A percentile compares a stretch with the other conserved stretches of the same genome.
Evolutionary conservation across 768 basidiomycete genomes (phyloP).

Genomic region (Collybiopsis luxurians): DNA sequence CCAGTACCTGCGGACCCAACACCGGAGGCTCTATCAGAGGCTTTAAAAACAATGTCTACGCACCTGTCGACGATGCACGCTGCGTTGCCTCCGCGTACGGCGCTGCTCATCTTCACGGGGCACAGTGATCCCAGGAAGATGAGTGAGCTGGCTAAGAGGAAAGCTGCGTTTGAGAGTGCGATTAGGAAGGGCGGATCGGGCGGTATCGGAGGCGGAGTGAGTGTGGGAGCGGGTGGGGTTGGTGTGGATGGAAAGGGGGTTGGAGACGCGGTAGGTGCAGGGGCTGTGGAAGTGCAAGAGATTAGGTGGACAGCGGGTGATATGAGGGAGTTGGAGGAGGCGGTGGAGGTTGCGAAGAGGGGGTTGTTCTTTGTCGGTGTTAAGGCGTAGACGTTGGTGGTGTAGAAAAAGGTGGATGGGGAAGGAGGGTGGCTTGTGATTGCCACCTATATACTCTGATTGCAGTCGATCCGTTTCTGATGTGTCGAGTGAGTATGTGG

Average conservation of each 20-base stretch:
- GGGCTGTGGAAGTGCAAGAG: too few species aligned
- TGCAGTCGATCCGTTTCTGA: too few species aligned
- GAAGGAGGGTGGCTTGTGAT: too few species aligned
- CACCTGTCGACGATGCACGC: conserved; percentile 63
- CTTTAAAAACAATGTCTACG: conserved; percentile 53
- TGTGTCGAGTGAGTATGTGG: too few species aligned
- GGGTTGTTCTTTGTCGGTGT: conserved; percentile 80
- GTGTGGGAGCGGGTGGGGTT: too few species aligned
- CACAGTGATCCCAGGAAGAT: conserved; percentile 86
- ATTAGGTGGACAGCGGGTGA: conserved; percentile 69
- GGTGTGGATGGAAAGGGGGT: too few species aligned
- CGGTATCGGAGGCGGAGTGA: too few species aligned
- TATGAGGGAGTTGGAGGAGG: conserved; percentile 75
- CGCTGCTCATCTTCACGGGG: conserved; percentile 82
- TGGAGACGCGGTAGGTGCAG: too few species aligned
- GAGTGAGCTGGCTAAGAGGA: conserved; percentile 67
- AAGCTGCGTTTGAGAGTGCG: conserved; percentile 68
- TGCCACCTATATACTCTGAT: too few species aligned
- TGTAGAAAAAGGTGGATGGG: too few species aligned
- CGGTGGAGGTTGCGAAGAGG: conserved; percentile 73
- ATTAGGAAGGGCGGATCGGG: conserved; percentile 53
- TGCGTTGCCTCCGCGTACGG: conserved; percentile 74
- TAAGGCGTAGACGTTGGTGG: not conserved
- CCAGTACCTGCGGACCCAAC: conserved; percentile 33
- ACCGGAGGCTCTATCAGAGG: conserved; percentile 28